Evolutionary conservation across 1,139 yeast genomes (phyloP).

Genomic region (Taphrina pruni): DNA sequence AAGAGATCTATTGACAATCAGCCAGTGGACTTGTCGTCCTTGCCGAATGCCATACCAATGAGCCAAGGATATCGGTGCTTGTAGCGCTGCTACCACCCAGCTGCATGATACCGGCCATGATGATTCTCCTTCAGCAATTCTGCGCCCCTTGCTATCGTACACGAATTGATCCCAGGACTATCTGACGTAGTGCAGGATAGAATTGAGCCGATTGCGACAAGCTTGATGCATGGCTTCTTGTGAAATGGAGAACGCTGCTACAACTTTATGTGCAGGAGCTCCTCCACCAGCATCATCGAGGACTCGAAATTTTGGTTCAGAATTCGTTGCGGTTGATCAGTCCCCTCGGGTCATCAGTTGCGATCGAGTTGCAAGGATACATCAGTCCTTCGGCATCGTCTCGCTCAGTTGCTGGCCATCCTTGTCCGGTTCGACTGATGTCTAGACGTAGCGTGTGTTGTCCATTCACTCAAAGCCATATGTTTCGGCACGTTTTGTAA

Average conservation of each 20-base stretch:
- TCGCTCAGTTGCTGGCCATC: too few species aligned
- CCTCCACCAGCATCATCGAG: background rate
- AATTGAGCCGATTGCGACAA: background rate
- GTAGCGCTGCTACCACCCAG: constrained; percentile 1
- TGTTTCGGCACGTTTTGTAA: too few species aligned
- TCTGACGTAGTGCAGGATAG: background rate
- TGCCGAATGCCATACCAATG: constrained; percentile 7
- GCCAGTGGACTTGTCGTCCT: background rate
- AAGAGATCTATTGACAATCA: constrained; percentile 22
- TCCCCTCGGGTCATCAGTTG: too few species aligned
- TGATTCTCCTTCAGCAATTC: background rate
- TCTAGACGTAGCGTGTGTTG: too few species aligned
- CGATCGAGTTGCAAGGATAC: too few species aligned
- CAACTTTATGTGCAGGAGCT: constrained; percentile 4
- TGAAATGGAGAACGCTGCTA: background rate
- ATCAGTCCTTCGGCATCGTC: too few species aligned
- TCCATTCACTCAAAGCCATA: too few species aligned
- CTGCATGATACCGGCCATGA: constrained; percentile 5
- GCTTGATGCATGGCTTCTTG: background rate
- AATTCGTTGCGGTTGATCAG: too few species aligned
- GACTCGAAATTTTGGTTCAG: too few species aligned
- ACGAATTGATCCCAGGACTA: background rate
- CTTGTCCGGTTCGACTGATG: too few species aligned
- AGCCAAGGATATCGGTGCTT: constrained; percentile 22
- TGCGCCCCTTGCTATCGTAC: too few species aligned